These are phyloP conservation scores for Tuber aestivum DNA, from an alignment of 495 filamentous ascomycete genomes.

Conservation along the genomic window DNA sequence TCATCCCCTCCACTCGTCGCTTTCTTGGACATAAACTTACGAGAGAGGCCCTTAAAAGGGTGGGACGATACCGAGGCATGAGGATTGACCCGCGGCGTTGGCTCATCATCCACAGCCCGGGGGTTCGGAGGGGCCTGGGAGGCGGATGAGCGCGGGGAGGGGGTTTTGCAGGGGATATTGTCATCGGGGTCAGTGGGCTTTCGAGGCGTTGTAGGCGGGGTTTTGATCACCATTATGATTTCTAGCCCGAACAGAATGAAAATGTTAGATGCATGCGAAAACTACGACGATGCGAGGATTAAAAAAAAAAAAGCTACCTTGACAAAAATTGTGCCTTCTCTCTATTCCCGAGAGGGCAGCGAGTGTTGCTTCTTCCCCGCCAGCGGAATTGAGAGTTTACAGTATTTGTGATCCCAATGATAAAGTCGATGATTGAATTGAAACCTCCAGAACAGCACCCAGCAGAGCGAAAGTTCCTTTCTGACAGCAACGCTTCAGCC, in stretches of 20 bases:
- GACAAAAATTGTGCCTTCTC: not conserved
- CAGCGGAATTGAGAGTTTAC: not conserved
- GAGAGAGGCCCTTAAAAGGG: slow-evolving; percentile 32
- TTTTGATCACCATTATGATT: not conserved
- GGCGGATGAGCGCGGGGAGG: slow-evolving; percentile 41
- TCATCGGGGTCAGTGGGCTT: slow-evolving; percentile 35
- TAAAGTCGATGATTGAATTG: not conserved
- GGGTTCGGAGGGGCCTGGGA: slow-evolving; percentile 42
- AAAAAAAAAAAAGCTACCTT: not conserved
- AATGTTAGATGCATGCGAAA: not conserved
- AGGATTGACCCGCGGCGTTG: slow-evolving; percentile 36
- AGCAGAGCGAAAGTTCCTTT: not conserved
- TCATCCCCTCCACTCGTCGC: slow-evolving; percentile 21
- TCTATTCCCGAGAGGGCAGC: not conserved
- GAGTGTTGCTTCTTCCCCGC: not conserved
- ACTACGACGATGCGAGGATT: not conserved
- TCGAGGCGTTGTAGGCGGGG: slow-evolving; percentile 25
- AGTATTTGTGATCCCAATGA: not conserved
- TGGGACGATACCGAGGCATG: slow-evolving; percentile 24
- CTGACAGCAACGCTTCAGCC: not conserved
- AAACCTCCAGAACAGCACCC: not conserved
- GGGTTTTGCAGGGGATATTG: slow-evolving; percentile 41
- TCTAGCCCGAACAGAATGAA: not conserved
- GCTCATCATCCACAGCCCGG: slow-evolving; percentile 38
- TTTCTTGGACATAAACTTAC: slow-evolving; percentile 37